These are phyloP conservation scores for Filosporella fistucella DNA, from an alignment of 495 filamentous ascomycete species.

Conservation along the genomic window DNA sequence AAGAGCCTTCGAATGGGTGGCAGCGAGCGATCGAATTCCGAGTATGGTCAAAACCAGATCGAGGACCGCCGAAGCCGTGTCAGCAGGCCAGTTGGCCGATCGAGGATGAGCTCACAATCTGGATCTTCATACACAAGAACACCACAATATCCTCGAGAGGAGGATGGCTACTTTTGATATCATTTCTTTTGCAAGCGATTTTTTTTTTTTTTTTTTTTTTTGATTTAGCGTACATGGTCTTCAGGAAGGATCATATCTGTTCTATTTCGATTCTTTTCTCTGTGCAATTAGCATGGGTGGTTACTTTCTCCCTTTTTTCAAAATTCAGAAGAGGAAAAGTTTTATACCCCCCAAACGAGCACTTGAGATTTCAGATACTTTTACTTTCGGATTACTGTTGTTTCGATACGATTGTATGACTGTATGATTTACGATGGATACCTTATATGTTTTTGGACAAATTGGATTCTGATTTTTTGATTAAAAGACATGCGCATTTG, in stretches of 20 bases:
- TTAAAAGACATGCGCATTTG: constrained; percentile 17
- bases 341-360: constrained; percentile 20
- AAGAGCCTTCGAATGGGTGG: constrained; percentile 16
- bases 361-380: constrained; percentile 1
- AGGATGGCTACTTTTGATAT: constrained; percentile 9
- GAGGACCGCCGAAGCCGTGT: constrained; percentile 19
- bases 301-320: constrained; percentile 16
- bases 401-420: constrained; percentile 26
- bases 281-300: constrained; percentile 18
- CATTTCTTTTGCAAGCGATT: constrained; percentile 9
- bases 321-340: constrained; percentile 19
- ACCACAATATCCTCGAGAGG: constrained; percentile 12
- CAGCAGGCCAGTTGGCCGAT: constrained; percentile 9
- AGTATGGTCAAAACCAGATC: constrained; percentile 13
- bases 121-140: constrained; percentile 17
- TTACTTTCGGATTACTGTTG: constrained; percentile 12
- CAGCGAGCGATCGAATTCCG: constrained; percentile 20
- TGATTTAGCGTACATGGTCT: constrained; percentile 17
- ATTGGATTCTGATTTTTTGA: constrained; percentile 11
- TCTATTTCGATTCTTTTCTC: constrained; percentile 12
- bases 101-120: constrained; percentile 12
- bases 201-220: constrained; percentile 5
- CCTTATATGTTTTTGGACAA: constrained; percentile 15
- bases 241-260: constrained; percentile 8
- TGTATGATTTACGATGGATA: constrained; percentile 27